These are phyloP conservation scores for Aureococcus anophagefferens DNA, from an alignment of 108 stramenopile genomes.

Conservation along the genomic window DNA sequence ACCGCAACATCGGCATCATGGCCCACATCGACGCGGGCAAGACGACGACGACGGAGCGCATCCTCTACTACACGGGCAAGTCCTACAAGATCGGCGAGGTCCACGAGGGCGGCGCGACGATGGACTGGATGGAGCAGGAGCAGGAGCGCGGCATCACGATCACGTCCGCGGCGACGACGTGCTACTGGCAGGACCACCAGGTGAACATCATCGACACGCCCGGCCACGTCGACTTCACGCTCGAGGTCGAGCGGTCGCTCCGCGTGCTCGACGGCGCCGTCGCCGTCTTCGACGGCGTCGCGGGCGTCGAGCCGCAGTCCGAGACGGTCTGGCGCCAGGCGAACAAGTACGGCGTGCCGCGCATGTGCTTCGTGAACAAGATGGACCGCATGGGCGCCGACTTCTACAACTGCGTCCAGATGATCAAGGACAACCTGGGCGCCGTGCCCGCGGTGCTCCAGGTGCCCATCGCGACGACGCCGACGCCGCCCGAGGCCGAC, in stretches of 20 bases:
- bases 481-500: constrained; percentile 47
- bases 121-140: constrained; percentile 99
- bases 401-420: constrained; percentile 88
- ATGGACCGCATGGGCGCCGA: constrained; percentile 98
- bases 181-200: constrained; percentile 81
- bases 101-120: constrained; percentile 96
- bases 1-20: constrained; percentile 99
- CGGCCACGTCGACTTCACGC: constrained; percentile 86
- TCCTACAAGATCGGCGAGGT: constrained; percentile 95
- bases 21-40: constrained; percentile 99
- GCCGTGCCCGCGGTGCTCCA: constrained; percentile 85
- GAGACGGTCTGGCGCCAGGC: constrained; percentile 99
- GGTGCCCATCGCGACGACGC: constrained; percentile 71
- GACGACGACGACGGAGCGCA: constrained; percentile 98
- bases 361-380: constrained; percentile 98
- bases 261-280: constrained; percentile 97
- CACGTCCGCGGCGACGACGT: constrained; percentile 92
- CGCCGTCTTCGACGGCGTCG: constrained; percentile 97
- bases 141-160: constrained; percentile 99
- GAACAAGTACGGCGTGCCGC: constrained; percentile 90
- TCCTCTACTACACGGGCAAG: constrained; percentile 95
- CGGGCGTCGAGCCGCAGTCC: constrained; percentile 96
- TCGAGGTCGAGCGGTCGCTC: constrained; percentile 92
- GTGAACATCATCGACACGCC: constrained; percentile 98
- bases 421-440: constrained; percentile 79